Evolutionary conservation across 768 basidiomycete species (phyloP), one percentile per base, ranked within the genome.

Genomic region (Tephrocybe sp.): DNA sequence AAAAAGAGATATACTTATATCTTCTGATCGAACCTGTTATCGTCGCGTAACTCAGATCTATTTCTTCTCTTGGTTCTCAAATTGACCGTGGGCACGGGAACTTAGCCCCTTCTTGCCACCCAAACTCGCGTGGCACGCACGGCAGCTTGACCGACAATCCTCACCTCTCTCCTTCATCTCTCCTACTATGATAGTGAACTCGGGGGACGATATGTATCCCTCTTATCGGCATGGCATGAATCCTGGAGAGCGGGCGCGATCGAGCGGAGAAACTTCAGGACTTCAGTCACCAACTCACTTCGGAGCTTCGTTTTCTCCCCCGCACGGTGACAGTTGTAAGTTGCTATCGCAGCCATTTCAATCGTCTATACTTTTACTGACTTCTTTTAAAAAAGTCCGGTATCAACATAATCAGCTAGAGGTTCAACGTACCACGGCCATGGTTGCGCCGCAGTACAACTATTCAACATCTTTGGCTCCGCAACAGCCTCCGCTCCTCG

Each of bases 231-330:
- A 72, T 48, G 55, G 61, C 50, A 73, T 78, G 65, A 69, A 74
- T 52, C 66, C 73, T 50, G 86, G 86, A 62, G 84, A 87, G 60
- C 78, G 83, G 31, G 76, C 77, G 37, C 84, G 82, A 67, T 86
- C 84, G 19, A 85, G 83, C 64, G 86, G 88, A 62, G 86, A 87
- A 60, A 80, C 83, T 61, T 88, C 86, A 45, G 86, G 83, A 52
- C 68, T 88, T 19, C 84, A 86, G 59, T 88, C 87, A 2, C 86
- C 88, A 57, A 76, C 82, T 5, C 52, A 47, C 45, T 84, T 84
- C 67, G 72, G 71, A 48, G 64, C 76, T 42, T 69, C 71, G 22
- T 75, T 70, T 57, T 69, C 73, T 64, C 64, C 73, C 54, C 64
- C 69, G 48, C 71, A 73, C 70, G 68, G 71, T 53, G 75, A 77